These are phyloP conservation scores for Coemansia sp. DNA, from an alignment of 192 early-diverging fungal species.

Conservation along the genomic window DNA sequence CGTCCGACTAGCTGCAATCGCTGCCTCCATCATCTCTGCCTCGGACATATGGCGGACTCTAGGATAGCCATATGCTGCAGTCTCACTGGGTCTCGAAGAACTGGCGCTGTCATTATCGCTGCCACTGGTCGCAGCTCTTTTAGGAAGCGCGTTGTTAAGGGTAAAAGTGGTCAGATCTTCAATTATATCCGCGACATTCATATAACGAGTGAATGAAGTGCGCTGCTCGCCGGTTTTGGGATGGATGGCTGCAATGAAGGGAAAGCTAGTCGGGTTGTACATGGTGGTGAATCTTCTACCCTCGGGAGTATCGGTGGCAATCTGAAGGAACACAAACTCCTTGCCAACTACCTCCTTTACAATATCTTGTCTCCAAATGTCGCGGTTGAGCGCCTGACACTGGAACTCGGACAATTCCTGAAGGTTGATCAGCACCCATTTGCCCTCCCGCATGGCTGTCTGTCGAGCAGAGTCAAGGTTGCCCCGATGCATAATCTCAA, in stretches of 20 bases:
- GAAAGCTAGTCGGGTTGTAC: conserved; percentile 71
- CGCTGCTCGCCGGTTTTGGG: conserved; percentile 86
- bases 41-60: conserved; percentile 60
- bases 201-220: conserved; percentile 62
- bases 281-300: conserved; percentile 69
- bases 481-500: conserved; percentile 81
- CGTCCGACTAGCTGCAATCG: conserved; percentile 71
- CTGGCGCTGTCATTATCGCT: conserved; percentile 14
- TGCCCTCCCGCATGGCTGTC: conserved; percentile 58
- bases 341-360: conserved; percentile 76
- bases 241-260: conserved; percentile 87
- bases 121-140: conserved; percentile 5
- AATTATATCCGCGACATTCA: conserved; percentile 66
- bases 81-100: neutral
- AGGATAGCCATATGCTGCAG: neutral
- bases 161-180: conserved; percentile 67
- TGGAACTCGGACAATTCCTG: conserved; percentile 82
- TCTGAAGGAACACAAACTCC: conserved; percentile 86
- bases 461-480: conserved; percentile 71
- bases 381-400: conserved; percentile 89
- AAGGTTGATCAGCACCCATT: conserved; percentile 86
- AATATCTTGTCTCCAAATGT: conserved; percentile 81
- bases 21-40: conserved; percentile 85
- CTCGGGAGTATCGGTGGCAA: conserved; percentile 63
- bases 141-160: conserved; percentile 24